Conservation (phyloP, 352 stramenopile genomes). For the Phytophthora citrophthora region DNA sequence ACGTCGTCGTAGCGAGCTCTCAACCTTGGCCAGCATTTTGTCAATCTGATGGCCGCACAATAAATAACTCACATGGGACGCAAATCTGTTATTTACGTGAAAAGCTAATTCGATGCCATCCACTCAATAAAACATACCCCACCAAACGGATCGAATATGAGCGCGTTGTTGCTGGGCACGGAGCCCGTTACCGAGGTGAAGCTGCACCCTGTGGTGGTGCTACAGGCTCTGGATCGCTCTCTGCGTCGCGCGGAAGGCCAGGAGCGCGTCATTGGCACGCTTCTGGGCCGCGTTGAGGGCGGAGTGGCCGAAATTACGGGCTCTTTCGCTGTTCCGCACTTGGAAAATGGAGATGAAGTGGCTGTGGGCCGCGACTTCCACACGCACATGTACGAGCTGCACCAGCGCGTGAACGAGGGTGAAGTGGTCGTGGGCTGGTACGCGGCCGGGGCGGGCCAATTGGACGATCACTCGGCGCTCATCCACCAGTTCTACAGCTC, state of each 20-base stretch:
- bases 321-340: conserved; percentile 96
- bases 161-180: conserved; percentile 72
- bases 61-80: too few species aligned
- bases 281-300: conserved; percentile 92
- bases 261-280: conserved; percentile 96
- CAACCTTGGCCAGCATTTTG: conserved; percentile 1
- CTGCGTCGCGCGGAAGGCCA: conserved; percentile 93
- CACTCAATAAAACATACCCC: conserved; percentile 4
- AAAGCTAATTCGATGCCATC: neutral
- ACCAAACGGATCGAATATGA: conserved; percentile 26
- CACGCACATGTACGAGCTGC: conserved; percentile 97
- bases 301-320: conserved; percentile 94
- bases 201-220: conserved; percentile 96
- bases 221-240: conserved; percentile 97
- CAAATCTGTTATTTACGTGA: too few species aligned
- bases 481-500: conserved; percentile 99
- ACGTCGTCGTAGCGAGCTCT: conserved; percentile 14
- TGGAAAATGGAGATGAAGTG: conserved; percentile 96
- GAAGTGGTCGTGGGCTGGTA: conserved; percentile 98
- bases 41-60: too few species aligned
- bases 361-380: conserved; percentile 98
- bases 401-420: conserved; percentile 94
- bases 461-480: conserved; percentile 95
- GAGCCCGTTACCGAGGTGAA: conserved; percentile 86
- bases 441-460: conserved; percentile 78